A percentile compares a stretch with the other conserved stretches of the same genome.
These are phyloP conservation scores for Phytophthora sp. DNA, from an alignment of 352 stramenopile species.

Conservation along the genomic window DNA sequence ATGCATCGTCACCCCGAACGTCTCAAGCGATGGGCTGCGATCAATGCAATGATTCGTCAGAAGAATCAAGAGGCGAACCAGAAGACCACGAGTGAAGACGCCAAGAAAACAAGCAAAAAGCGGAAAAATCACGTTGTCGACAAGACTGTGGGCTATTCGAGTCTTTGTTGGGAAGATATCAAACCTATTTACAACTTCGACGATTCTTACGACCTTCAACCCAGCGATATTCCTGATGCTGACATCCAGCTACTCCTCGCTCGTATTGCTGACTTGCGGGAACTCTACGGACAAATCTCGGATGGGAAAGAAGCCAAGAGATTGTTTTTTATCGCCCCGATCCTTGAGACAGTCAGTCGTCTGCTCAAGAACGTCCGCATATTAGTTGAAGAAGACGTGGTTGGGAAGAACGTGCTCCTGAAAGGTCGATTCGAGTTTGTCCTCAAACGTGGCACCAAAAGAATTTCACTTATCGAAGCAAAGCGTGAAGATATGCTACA, in stretches of 20 bases:
- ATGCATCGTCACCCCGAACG: constrained; percentile 24
- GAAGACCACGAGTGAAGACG: constrained; percentile 22
- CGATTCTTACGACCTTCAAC: constrained; percentile 19
- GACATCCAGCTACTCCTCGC: constrained; percentile 23
- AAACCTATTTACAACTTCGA: constrained; percentile 25
- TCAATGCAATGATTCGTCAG: constrained; percentile 24
- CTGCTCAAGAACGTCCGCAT: constrained; percentile 23
- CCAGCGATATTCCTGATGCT: constrained; percentile 18
- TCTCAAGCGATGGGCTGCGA: constrained; percentile 24
- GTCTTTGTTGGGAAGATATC: constrained; percentile 27
- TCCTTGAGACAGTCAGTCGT: constrained; percentile 23
- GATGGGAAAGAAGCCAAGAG: constrained; percentile 24
- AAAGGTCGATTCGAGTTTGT: constrained; percentile 41
- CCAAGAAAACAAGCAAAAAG: constrained; percentile 18
- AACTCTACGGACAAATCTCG: constrained; percentile 9
- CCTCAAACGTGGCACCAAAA: constrained; percentile 33
- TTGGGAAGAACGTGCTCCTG: constrained; percentile 29
- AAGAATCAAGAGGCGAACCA: constrained; percentile 19
- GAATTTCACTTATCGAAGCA: constrained; percentile 32
- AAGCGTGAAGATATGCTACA: constrained; percentile 37
- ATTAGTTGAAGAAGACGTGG: constrained; percentile 20
- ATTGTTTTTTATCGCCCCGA: constrained; percentile 12
- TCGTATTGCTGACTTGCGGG: constrained; percentile 9
- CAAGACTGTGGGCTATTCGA: constrained; percentile 15
- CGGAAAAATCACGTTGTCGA: constrained; percentile 19